Conservation (phyloP, 179 eudicot genomes). For the Pouteria campechiana region DNA sequence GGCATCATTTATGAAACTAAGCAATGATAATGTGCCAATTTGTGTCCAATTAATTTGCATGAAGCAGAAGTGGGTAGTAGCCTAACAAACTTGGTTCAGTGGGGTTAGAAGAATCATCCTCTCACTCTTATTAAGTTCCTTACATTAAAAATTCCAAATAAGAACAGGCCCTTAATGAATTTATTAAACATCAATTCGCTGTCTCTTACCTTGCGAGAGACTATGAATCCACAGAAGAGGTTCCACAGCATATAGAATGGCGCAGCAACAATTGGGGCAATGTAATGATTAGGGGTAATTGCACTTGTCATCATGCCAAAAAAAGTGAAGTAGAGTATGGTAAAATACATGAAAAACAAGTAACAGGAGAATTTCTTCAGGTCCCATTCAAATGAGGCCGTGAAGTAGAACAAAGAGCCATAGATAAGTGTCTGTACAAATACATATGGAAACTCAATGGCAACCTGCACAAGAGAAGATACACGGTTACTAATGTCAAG, state of each 20-base stretch:
- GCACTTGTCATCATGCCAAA: conserved; percentile 92
- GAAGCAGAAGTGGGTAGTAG: too few species aligned
- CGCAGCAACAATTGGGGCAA: conserved; percentile 69
- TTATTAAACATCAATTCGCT: background rate
- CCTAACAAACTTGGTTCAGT: too few species aligned
- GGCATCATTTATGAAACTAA: too few species aligned
- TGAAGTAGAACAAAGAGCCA: conserved; percentile 64
- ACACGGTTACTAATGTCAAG: background rate
- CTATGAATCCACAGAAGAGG: conserved; percentile 90
- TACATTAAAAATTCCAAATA: too few species aligned
- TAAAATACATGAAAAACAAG: conserved; percentile 70
- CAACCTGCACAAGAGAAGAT: conserved; percentile 35
- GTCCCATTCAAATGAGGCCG: conserved; percentile 72
- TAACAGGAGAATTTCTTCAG: conserved; percentile 56
- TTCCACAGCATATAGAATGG: conserved; percentile 96
- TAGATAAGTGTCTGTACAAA: conserved; percentile 62
- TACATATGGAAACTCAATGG: conserved; percentile 81
- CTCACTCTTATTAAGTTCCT: too few species aligned
- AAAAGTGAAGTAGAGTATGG: conserved; percentile 78
- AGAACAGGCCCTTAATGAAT: too few species aligned
- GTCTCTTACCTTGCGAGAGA: conserved; percentile 50
- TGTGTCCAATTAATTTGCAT: too few species aligned
- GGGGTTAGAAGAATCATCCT: too few species aligned
- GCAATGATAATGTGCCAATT: too few species aligned
- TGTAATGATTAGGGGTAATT: conserved; percentile 67